Evolutionary conservation across 2,329 filamentous ascomycete genomes (phyloP), one percentile per base, ranked within the genome.

Genomic region (Pseudogymnoascus sp.): DNA sequence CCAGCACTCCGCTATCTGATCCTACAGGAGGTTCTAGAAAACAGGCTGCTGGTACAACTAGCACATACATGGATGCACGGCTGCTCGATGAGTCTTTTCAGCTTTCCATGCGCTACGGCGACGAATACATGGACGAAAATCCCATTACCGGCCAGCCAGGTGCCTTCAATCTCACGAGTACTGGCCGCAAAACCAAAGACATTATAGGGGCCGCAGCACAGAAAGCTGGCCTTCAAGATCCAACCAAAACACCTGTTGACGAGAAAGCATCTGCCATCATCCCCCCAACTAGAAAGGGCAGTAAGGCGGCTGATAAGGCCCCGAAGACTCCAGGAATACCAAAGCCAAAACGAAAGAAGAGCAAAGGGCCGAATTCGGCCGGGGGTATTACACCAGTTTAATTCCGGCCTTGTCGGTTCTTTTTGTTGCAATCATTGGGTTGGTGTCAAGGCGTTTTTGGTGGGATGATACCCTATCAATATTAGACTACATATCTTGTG

Each of bases 111-210:
- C 80, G 79, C 66, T 83, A 82, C 67, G 85, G 84, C 38, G 82
- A 83, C 59, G 85, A 88, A 67, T 88, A 85, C 70, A 83, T 88
- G 74, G 84, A 88, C 73, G 83, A 88, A 72, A 88, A 87, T 67
- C 84, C 85, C 44, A 88, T 88, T 68, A 87, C 84, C 0, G 86
- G 86, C 59, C 80, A 82, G 31, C 86, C 86, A 0, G 86, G 86
- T 60, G 83, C 86, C 62, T 88, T 88, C 72, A 84, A 87, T 67
- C 78, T 88, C 10, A 82, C 82, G 7, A 85, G 83, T 7, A 87
- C 84, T 0, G 85, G 85, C 1, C 79, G 84, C 29, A 71, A 69
- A 44, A 70, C 72, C 26, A 70, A 69, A 33, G 70, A 69, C 29
- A 72, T 68, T 56, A 60, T 72, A 23, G 65, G 63, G 44, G 64